Evolutionary conservation across 371 early-diverging fungal species (phyloP).

Genomic region (Mortierella sp.): DNA sequence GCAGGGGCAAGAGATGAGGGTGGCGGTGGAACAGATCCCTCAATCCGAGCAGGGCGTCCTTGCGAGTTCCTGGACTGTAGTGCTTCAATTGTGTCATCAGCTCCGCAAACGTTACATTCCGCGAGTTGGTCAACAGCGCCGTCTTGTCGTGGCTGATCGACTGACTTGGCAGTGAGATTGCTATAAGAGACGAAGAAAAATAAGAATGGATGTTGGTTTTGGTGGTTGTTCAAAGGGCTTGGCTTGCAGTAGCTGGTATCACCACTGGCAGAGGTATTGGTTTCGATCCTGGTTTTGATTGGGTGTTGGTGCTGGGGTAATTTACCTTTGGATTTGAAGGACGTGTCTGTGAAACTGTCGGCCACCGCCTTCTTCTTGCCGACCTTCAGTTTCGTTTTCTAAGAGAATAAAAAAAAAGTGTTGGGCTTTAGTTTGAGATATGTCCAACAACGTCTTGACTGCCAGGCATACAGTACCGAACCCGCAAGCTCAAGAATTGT

Average conservation of each 20-base stretch:
- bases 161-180: conserved; percentile 83
- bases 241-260: too few species aligned
- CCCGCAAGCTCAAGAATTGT: background rate
- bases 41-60: conserved; percentile 81
- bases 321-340: conserved; percentile 85
- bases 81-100: conserved; percentile 82
- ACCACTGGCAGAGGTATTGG: too few species aligned
- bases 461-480: too few species aligned
- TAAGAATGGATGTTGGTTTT: background rate
- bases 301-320: background rate
- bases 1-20: conserved; percentile 66
- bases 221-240: too few species aligned
- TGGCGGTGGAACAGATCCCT: conserved; percentile 75
- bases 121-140: conserved; percentile 73
- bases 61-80: conserved; percentile 81
- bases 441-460: background rate
- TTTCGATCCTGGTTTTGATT: background rate
- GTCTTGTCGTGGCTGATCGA: conserved; percentile 83
- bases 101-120: conserved; percentile 82
- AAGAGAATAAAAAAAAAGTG: conserved; percentile 7
- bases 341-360: conserved; percentile 86
- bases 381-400: conserved; percentile 94
- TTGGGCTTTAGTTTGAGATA: background rate
- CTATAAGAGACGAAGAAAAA: conserved; percentile 52
- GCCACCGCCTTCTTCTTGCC: conserved; percentile 89